Base-by-base conservation (phyloP, 1,284 basidiomycete species). In the Violaceomyces palustris region DNA sequence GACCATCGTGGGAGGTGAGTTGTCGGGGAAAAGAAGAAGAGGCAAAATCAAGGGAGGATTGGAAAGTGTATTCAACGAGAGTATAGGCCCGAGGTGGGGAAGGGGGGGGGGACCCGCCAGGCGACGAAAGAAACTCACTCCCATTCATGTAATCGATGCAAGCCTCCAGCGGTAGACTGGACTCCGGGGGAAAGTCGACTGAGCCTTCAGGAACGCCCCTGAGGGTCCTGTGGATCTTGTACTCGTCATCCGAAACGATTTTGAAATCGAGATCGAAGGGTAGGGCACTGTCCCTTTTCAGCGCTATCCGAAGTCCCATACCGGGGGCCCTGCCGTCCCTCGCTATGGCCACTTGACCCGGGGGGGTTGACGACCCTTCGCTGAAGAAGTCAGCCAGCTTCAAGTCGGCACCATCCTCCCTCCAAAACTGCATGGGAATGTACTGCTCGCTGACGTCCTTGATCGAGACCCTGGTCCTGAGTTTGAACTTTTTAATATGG, bases 61-160 rank as follows among this genome's bases (percentile, higher is more conserved):
- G n/a, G n/a, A n/a, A n/a, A n/a, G n/a, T n/a, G n/a, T n/a, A n/a
- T n/a, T n/a, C n/a, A n/a, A n/a, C n/a, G n/a, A n/a, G n/a, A n/a
- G n/a, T n/a, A n/a, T n/a, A n/a, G n/a, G n/a, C n/a, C n/a, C n/a
- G n/a, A n/a, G n/a, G n/a, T n/a, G n/a, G n/a, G n/a, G n/a, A n/a
- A n/a, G n/a, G n/a, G n/a, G n/a, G n/a, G n/a, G n/a, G n/a, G n/a
- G n/a, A n/a, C n/a, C n/a, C n/a, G n/a, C n/a, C n/a, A n/a, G n/a
- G n/a, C n/a, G 6, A n/a, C n/a, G 37, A 26, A 4, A 6, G 25
- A 11, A 14, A 77, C 85, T 77, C 65, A 92, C 89, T 76, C 68
- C 83, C 93, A 47, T 88, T 86, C 85, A 94, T 94, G 39, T 87
- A 77, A 73, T 98, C 93, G 61, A 97, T 76, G 72, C 91, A 91